Conservation (phyloP, 140 eudicot genomes). For the Artemisia princeps region DNA sequence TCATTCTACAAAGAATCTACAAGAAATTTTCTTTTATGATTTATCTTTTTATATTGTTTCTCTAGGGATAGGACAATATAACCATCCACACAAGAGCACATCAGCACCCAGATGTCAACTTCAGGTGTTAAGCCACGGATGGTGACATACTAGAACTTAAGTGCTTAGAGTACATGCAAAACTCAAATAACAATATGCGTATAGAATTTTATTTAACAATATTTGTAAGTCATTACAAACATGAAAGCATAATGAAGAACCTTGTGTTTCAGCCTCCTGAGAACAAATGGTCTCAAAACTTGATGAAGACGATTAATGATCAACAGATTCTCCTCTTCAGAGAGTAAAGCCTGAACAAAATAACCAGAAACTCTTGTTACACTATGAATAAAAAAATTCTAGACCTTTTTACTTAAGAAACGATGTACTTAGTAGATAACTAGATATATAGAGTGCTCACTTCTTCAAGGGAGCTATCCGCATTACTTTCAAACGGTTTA, state of each 20-base stretch:
- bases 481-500: slow-evolving; percentile 86
- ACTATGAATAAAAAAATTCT: not conserved
- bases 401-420: slow-evolving; percentile 11
- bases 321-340: slow-evolving; percentile 92
- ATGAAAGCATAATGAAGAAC: slow-evolving; percentile 29
- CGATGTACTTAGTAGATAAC: not conserved
- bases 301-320: slow-evolving; percentile 97
- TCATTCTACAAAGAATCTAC: not conserved
- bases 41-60: not conserved
- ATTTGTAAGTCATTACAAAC: not conserved
- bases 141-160: not conserved
- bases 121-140: slow-evolving; percentile 9
- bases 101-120: slow-evolving; percentile 4
- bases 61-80: slow-evolving; percentile 12
- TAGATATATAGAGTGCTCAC: slow-evolving; percentile 34
- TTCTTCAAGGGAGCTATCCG: slow-evolving; percentile 83
- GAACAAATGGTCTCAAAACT: slow-evolving; percentile 97
- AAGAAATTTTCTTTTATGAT: slow-evolving; percentile 11
- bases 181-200: not conserved
- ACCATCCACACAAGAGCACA: slow-evolving; percentile 2
- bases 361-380: slow-evolving; percentile 19
- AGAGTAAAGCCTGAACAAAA: slow-evolving; percentile 63
- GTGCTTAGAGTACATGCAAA: slow-evolving; percentile 19
- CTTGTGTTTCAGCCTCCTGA: slow-evolving; percentile 94
- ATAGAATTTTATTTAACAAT: not conserved